phyloP scores from a whole-genome alignment of 179 eudicot genomes.

The Silene noctiflora region DNA sequence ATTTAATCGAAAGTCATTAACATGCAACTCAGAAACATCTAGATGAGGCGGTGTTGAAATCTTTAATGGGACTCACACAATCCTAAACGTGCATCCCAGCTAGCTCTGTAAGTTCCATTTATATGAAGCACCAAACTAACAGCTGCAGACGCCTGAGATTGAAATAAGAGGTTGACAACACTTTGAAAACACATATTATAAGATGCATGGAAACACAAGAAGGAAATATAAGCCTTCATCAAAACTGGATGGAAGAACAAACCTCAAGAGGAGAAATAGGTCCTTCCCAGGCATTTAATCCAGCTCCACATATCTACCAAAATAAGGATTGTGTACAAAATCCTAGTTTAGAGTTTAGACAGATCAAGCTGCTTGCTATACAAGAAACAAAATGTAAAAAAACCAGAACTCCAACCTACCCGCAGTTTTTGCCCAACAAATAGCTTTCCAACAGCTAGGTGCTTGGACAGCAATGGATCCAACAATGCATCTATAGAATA shows the following conservation, averaged over 20 bases:
- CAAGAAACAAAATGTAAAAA: background rate
- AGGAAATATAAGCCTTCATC: conserved; percentile 7
- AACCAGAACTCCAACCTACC: conserved; percentile 35
- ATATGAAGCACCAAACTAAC: conserved; percentile 58
- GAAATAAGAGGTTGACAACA: conserved; percentile 20
- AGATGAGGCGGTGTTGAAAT: background rate
- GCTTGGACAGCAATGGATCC: conserved; percentile 58
- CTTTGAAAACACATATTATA: background rate
- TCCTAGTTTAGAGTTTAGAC: background rate
- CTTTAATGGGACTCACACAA: conserved; percentile 54
- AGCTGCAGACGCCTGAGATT: conserved; percentile 53
- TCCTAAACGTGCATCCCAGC: conserved; percentile 93
- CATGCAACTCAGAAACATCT: conserved; percentile 3
- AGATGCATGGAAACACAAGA: background rate
- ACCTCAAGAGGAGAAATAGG: conserved; percentile 95
- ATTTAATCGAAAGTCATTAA: conserved; percentile 20
- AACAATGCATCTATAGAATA: conserved; percentile 67
- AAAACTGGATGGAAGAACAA: conserved; percentile 17
- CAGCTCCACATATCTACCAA: conserved; percentile 86
- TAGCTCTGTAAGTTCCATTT: conserved; percentile 91
- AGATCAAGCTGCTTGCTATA: background rate
- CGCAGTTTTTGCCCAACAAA: conserved; percentile 92
- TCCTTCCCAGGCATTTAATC: conserved; percentile 71
- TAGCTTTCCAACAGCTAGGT: conserved; percentile 62
- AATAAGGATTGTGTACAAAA: conserved; percentile 22